Base-by-base conservation (phyloP, 306 rosid species). In the Rubus parviflorus region DNA sequence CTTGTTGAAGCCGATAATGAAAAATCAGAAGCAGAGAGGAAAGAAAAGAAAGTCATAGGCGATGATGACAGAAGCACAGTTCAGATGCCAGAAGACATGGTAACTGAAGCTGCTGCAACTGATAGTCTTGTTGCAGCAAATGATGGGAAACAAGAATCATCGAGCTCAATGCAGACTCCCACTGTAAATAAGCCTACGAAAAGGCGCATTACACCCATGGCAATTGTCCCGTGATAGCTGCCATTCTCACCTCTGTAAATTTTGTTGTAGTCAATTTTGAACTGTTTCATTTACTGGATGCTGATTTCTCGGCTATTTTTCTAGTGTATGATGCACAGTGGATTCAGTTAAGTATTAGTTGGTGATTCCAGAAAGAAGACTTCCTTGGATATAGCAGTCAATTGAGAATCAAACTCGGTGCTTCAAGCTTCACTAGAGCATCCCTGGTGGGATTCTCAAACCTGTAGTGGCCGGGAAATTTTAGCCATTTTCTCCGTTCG, bases 191-290 rank as follows among this genome's bases (percentile, higher is more conserved):
- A 79, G 81, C 83, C 85, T 15, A 79, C 83, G 19, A 88, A 83
- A 80, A 81, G 86, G 80, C 86, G 89, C 60, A 88, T 88, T 61
- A 85, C 88, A 8, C 91, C 86, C 52, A 81, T 88, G 73, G 85
- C 81, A 15, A 83, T 88, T 71, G 89, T 81, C 67, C 83, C 88
- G 0, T 81, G 69, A 80, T 25, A 73, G 61, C 65, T 42, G 53
- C 66, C 62, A 42, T 14, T 25, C 75, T 51, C 42, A 49, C 54
- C 65, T 20, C 25, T 82, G 79, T 78, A 75, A 56, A 81, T 72
- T 71, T 64, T 77, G 47, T 56, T 77, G 41, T 53, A 54, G n/a
- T 73, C 60, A 25, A 8, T 43, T 23, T 56, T 56, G 49, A 14
- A 58, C 16, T 41, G 69, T 65, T 51, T 67, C 38, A 56, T 25